These are phyloP conservation scores for Microthyrium microscopicum DNA, from an alignment of 2,329 filamentous ascomycete species.

Conservation along the genomic window DNA sequence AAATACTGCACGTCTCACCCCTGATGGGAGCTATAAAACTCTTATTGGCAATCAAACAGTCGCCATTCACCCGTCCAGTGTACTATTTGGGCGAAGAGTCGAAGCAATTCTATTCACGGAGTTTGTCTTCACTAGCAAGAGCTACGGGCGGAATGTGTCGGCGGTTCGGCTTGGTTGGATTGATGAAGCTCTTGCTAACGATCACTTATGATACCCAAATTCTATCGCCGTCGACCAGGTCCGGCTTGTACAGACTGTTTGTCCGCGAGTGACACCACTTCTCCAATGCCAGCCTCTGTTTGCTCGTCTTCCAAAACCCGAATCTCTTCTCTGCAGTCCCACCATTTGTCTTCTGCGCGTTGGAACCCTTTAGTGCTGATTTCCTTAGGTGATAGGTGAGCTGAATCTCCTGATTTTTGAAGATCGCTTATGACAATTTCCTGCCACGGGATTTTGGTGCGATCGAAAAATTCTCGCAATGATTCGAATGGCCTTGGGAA, in stretches of 20 bases:
- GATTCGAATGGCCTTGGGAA: slow-evolving; percentile 73
- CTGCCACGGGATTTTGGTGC: slow-evolving; percentile 84
- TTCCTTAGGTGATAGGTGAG: slow-evolving; percentile 68
- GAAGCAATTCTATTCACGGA: slow-evolving; percentile 50
- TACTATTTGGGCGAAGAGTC: slow-evolving; percentile 41
- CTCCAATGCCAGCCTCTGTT: slow-evolving; percentile 84
- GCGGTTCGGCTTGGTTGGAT: slow-evolving; percentile 47
- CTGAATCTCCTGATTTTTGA: slow-evolving; percentile 43
- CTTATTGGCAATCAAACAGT: slow-evolving; percentile 44
- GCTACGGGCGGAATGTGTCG: slow-evolving; percentile 45
- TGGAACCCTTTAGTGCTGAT: slow-evolving; percentile 83
- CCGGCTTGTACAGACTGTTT: no score
- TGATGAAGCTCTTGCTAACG: slow-evolving; percentile 32
- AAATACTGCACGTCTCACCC: slow-evolving; percentile 43
- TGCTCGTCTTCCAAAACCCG: slow-evolving; percentile 85
- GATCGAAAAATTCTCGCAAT: slow-evolving; percentile 77
- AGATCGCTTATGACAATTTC: slow-evolving; percentile 63
- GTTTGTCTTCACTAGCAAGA: slow-evolving; percentile 48
- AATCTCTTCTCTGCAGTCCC: slow-evolving; percentile 93
- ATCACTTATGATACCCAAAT: no score
- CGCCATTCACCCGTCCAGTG: slow-evolving; percentile 45
- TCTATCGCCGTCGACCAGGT: no score
- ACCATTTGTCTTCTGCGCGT: slow-evolving; percentile 92
- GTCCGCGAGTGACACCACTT: slow-evolving; percentile 78
- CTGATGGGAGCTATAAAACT: slow-evolving; percentile 45